Evolutionary conservation across 106 monocot species (phyloP).

Genomic region (Iris macrosiphon): DNA sequence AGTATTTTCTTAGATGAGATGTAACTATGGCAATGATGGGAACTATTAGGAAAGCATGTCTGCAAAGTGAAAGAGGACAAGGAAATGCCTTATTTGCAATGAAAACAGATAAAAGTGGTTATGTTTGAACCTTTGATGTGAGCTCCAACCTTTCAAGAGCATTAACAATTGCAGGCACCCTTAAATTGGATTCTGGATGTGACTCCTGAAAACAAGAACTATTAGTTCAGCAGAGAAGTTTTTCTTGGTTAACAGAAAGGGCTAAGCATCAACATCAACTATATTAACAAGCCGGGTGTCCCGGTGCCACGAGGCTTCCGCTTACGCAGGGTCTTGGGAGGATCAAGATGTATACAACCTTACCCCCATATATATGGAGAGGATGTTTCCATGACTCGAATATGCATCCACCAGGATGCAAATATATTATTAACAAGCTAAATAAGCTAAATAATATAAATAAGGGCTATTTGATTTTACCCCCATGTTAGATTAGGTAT

Average conservation of each 20-base stretch:
- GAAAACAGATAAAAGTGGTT: too few relatives aligned
- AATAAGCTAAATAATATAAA: neutral
- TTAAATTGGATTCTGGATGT: constrained; percentile 87
- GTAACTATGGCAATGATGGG: too few relatives aligned
- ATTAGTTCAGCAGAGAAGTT: constrained; percentile 6
- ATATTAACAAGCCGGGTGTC: neutral
- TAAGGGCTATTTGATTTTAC: too few relatives aligned
- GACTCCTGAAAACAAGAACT: constrained; percentile 83
- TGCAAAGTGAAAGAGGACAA: neutral
- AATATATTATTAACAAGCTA: neutral
- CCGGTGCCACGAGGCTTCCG: too few relatives aligned
- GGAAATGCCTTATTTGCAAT: too few relatives aligned
- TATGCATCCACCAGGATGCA: neutral
- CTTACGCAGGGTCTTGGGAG: too few relatives aligned
- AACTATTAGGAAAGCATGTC: too few relatives aligned
- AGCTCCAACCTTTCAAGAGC: constrained; percentile 90
- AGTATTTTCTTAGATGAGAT: too few relatives aligned
- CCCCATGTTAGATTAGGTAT: too few relatives aligned
- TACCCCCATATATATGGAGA: too few relatives aligned
- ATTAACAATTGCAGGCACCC: constrained; percentile 78
- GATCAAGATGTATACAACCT: too few relatives aligned
- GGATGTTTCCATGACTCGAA: neutral
- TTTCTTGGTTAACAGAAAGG: neutral
- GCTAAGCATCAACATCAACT: neutral
- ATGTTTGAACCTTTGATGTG: constrained; percentile 52